phyloP scores from a whole-genome alignment of 495 filamentous ascomycete genomes.

The Astrothelium subdiscretum region DNA sequence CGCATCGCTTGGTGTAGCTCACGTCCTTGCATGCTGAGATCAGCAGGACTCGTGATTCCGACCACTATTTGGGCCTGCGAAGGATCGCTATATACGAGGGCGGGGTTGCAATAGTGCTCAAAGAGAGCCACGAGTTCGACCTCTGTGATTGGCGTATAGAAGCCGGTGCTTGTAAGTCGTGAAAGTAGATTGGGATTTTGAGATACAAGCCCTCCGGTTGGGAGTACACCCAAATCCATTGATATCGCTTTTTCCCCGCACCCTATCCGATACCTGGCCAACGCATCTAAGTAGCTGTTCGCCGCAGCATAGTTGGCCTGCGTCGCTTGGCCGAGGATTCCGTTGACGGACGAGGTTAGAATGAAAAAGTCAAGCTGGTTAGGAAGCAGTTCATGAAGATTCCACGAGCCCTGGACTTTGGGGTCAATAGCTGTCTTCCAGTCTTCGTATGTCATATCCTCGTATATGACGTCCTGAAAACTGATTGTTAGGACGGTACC shows the following conservation, averaged over 20 bases:
- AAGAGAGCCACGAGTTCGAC: neutral
- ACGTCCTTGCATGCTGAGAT: neutral
- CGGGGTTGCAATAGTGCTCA: conserved; percentile 6
- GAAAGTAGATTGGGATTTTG: neutral
- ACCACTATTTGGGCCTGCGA: conserved; percentile 10
- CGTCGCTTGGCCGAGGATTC: conserved; percentile 4
- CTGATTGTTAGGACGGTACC: neutral
- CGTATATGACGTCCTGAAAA: conserved; percentile 1
- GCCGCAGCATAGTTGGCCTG: conserved; percentile 9
- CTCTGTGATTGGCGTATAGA: neutral
- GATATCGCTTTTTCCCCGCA: conserved; percentile 3
- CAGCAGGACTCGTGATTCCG: conserved; percentile 3
- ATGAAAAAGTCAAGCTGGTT: conserved; percentile 8
- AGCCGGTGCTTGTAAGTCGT: neutral
- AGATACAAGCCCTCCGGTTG: conserved; percentile 4
- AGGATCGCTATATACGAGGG: neutral
- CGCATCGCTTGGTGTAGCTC: neutral
- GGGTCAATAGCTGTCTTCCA: neutral
- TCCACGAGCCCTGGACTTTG: conserved; percentile 7
- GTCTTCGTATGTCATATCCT: neutral
- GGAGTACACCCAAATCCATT: conserved; percentile 6
- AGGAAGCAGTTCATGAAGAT: conserved; percentile 5
- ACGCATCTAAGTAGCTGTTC: conserved; percentile 8
- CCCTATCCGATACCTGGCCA: conserved; percentile 2
- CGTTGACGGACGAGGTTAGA: conserved; percentile 7